Evolutionary conservation across 345 rosid genomes (phyloP).

Genomic region (Dovyalis caffra): DNA sequence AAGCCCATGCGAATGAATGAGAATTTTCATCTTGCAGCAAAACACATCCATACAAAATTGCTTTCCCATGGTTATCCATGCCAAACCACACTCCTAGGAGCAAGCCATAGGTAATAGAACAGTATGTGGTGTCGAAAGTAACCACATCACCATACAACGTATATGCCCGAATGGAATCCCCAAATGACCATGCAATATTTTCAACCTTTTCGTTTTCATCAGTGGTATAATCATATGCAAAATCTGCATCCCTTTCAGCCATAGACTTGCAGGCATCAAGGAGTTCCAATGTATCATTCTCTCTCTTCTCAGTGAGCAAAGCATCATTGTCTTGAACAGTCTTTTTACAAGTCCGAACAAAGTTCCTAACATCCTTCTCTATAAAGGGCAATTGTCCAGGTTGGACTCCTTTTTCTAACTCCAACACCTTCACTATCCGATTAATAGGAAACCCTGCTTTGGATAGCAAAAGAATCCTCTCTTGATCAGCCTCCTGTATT

Average conservation of each 20-base stretch:
- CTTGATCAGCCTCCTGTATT: constrained; percentile 85
- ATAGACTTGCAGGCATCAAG: constrained; percentile 69
- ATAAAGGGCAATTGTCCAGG: constrained; percentile 85
- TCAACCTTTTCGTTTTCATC: constrained; percentile 74
- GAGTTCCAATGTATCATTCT: constrained; percentile 66
- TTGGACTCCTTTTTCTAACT: constrained; percentile 82
- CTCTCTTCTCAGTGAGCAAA: constrained; percentile 68
- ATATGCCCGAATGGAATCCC: constrained; percentile 59
- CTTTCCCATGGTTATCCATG: constrained; percentile 64
- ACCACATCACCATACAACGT: constrained; percentile 72
- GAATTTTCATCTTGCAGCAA: constrained; percentile 79
- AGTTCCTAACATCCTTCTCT: constrained; percentile 92
- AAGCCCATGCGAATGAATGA: constrained; percentile 79
- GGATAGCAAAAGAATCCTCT: constrained; percentile 76
- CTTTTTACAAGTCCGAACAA: constrained; percentile 81
- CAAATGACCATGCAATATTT: constrained; percentile 83
- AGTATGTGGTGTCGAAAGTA: constrained; percentile 67
- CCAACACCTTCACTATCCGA: constrained; percentile 81
- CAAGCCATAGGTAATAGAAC: constrained; percentile 79
- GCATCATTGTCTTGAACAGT: constrained; percentile 86
- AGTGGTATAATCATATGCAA: constrained; percentile 59
- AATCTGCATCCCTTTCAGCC: constrained; percentile 65
- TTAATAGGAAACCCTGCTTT: constrained; percentile 95
- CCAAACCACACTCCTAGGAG: constrained; percentile 83
- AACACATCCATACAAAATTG: constrained; percentile 71